Evolutionary conservation across 768 basidiomycete genomes (phyloP).

Genomic region (Leccinellum luteum): DNA sequence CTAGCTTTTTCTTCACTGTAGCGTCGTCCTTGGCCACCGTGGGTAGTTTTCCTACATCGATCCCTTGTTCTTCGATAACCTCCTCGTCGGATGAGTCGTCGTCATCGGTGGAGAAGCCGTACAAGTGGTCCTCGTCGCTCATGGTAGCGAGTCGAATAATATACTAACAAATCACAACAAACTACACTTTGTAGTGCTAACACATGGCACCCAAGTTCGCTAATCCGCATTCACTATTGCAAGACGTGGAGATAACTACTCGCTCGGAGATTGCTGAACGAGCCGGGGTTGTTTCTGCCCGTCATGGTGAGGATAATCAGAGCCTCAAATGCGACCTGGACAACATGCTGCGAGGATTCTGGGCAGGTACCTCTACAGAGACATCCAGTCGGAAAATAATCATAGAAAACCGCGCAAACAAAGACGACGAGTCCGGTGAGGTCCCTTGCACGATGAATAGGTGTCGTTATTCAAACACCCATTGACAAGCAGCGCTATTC

Average conservation of each 20-base stretch:
- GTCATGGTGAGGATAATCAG: slow-evolving; percentile 6
- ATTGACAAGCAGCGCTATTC: slow-evolving; percentile 40
- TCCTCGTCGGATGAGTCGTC: slow-evolving; percentile 81
- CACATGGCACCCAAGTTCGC: slow-evolving; percentile 38
- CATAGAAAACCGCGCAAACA: background rate
- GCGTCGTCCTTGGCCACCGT: slow-evolving; percentile 88
- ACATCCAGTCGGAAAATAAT: slow-evolving; percentile 5
- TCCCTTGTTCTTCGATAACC: slow-evolving; percentile 49
- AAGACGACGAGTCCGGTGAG: slow-evolving; percentile 1
- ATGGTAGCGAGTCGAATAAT: slow-evolving; percentile 1
- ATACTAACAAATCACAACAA: slow-evolving; percentile 25
- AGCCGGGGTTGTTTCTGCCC: background rate
- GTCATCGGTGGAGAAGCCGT: slow-evolving; percentile 77
- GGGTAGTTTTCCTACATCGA: slow-evolving; percentile 75
- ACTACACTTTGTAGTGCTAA: background rate
- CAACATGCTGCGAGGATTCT: slow-evolving; percentile 19
- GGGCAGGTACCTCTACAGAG: slow-evolving; percentile 14
- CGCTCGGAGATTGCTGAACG: slow-evolving; percentile 33
- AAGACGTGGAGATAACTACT: slow-evolving; percentile 33
- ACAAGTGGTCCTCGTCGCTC: slow-evolving; percentile 47
- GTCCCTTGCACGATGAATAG: background rate
- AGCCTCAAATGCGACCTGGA: slow-evolving; percentile 23
- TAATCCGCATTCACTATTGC: slow-evolving; percentile 45
- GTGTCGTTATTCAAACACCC: background rate
- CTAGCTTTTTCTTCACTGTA: slow-evolving; percentile 63